Percentiles rank a stretch among this genome's conserved stretches.
Evolutionary conservation across 805 yeast species (phyloP).

Genomic region (Komagataella pastoris): DNA sequence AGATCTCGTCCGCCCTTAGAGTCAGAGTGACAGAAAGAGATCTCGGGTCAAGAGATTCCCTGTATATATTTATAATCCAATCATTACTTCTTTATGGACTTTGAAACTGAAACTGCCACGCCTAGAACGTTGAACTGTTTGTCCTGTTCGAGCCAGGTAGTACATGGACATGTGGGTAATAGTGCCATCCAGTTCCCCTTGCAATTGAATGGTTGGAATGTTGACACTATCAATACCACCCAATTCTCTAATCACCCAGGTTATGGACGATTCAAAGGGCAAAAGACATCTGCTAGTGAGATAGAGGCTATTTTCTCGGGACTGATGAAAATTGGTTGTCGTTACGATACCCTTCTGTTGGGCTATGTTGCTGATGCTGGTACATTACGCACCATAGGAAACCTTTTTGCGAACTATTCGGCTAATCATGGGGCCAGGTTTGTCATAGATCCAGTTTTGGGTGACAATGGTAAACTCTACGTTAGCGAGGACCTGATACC

Average conservation of each 20-base stretch:
- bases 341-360: conserved; percentile 56
- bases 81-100: neutral
- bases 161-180: conserved; percentile 93
- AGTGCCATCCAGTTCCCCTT: conserved; percentile 84
- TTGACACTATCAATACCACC: conserved; percentile 79
- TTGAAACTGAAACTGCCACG: neutral
- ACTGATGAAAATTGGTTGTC: conserved; percentile 29
- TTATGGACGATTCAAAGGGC: conserved; percentile 56
- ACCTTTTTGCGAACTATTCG: conserved; percentile 21
- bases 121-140: conserved; percentile 18
- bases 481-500: conserved; percentile 48
- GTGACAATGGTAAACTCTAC: conserved; percentile 78
- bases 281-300: conserved; percentile 28
- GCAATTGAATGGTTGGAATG: conserved; percentile 85
- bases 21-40: neutral
- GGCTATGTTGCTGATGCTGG: conserved; percentile 68
- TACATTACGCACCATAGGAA: conserved; percentile 35
- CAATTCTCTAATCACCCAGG: conserved; percentile 91
- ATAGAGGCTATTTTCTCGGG: conserved; percentile 43
- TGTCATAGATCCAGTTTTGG: conserved; percentile 84
- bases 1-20: neutral
- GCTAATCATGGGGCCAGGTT: conserved; percentile 23
- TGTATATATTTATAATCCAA: neutral
- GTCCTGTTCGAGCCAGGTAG: conserved; percentile 80
- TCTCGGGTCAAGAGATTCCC: neutral